Evolutionary conservation across 768 basidiomycete species (phyloP), one percentile per base, ranked within the genome.

Genomic region (Mycena olivaceomarginata): DNA sequence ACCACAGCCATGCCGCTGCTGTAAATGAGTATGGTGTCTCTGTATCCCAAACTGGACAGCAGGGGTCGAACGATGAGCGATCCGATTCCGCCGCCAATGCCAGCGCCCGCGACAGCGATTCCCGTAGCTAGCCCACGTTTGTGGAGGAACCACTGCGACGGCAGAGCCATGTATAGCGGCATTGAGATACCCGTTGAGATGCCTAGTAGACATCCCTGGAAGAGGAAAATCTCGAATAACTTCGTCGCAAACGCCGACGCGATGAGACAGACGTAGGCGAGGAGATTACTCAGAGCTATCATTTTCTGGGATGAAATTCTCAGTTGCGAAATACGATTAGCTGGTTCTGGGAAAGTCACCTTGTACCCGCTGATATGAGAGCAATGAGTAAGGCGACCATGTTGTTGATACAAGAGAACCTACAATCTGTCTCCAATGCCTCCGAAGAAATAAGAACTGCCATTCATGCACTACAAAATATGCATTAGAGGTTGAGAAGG

Each of bases 101-200:
- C 86, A 37, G 81, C 81, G 40, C 82, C 83, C 0, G 82, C 81
- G 67, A 85, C 85, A 11, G 86, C 86, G 57, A 86, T 77, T 48
- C 84, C 85, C 20, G 85, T 86, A 15, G 87, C 83, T 7, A 86
- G 77, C 11, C 85, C 85, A 6, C 83, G 83, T 39, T 75, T 81
- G 70, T 80, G 81, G 53, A 80, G 82, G 75, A 87, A 86, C 81
- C 85, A 86, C 45, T 85, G 87, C 0, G 85, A 78, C 25, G 85
- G 84, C 16, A 87, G 82, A 2, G 85, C 81, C 67, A 80, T 83
- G 79, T 83, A 85, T 37, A 79, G 80, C 25, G 74, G 84, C 85
- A 84, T 85, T 16, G 72, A 66, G 16, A 80, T 75, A 8, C 77
- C 79, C 20, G 76, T 59, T 37, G 77, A 80, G 45, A 81, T 40